phyloP scores from a whole-genome alignment of 192 early-diverging fungal genomes.

The Coemansia sp. region DNA sequence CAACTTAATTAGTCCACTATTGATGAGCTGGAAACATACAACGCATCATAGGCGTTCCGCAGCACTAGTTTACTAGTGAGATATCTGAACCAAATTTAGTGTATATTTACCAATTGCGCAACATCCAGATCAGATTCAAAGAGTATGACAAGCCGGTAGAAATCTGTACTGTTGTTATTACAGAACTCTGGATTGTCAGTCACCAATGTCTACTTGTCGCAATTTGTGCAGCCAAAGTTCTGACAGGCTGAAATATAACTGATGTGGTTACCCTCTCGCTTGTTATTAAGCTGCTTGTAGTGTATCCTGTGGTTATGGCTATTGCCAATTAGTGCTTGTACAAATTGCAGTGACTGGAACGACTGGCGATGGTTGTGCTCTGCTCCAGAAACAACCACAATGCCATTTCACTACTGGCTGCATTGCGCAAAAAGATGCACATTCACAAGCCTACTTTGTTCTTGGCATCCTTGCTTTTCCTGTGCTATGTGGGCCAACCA shows the following conservation, averaged over 20 bases:
- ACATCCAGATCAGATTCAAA: slow-evolving; percentile 51
- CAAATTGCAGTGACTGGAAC: slow-evolving; percentile 33
- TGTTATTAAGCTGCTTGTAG: slow-evolving; percentile 37
- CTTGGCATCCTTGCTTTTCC: not conserved
- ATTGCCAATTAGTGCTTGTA: slow-evolving; percentile 27
- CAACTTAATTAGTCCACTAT: not conserved
- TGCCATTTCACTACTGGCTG: no score
- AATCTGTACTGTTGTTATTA: slow-evolving; percentile 26
- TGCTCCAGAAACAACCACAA: not conserved
- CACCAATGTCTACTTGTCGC: slow-evolving; percentile 17
- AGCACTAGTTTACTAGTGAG: slow-evolving; percentile 27
- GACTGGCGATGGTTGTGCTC: slow-evolving; percentile 16
- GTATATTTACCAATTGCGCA: slow-evolving; percentile 36
- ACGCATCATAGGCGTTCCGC: slow-evolving; percentile 11
- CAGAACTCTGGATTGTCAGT: slow-evolving; percentile 27
- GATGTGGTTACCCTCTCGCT: slow-evolving; percentile 27
- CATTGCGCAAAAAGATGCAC: not conserved
- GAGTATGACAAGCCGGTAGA: slow-evolving; percentile 41
- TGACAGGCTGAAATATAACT: slow-evolving; percentile 32
- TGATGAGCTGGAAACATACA: slow-evolving; percentile 11
- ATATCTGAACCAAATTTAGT: slow-evolving; percentile 17
- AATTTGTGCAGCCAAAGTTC: slow-evolving; percentile 17
- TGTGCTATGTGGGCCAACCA: not conserved
- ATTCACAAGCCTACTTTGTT: not conserved
- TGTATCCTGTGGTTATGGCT: slow-evolving; percentile 32